Evolutionary conservation across 371 early-diverging fungal genomes (phyloP).

Genomic region (Ordospora colligata): DNA sequence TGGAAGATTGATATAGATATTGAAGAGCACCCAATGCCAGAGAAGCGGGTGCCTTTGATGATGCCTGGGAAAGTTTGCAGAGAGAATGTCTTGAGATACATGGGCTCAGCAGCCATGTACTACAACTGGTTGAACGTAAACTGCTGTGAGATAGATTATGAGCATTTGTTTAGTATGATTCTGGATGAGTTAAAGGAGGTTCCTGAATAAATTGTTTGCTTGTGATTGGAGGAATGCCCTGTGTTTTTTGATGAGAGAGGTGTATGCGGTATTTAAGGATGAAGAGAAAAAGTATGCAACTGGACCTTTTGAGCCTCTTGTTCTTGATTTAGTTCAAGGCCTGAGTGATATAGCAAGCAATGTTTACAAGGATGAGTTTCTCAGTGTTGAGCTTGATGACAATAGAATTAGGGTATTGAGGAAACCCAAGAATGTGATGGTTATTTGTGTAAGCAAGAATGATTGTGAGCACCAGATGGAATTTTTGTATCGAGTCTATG

Average conservation of each 20-base stretch:
- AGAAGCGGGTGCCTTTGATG: background rate
- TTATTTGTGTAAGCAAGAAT: background rate
- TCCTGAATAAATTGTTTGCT: background rate
- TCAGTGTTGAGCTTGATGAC: background rate
- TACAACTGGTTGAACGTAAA: constrained; percentile 2
- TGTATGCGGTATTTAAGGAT: background rate
- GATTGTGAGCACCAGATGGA: background rate
- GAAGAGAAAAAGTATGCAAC: background rate
- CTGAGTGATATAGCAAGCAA: background rate
- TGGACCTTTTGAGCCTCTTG: background rate
- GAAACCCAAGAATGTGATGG: background rate
- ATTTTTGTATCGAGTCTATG: background rate
- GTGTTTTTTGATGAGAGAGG: background rate
- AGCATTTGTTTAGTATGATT: background rate
- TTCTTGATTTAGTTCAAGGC: background rate
- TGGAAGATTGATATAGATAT: background rate
- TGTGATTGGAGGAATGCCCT: background rate
- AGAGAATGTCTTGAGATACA: constrained; percentile 5
- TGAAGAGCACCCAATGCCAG: background rate
- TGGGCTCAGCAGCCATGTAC: background rate
- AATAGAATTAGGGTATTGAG: background rate
- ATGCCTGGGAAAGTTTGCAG: background rate
- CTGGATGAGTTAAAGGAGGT: background rate
- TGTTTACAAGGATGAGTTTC: background rate
- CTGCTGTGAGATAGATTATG: constrained; percentile 2